These are phyloP conservation scores for Dactylellina parvicollis DNA, from an alignment of 2,329 filamentous ascomycete species.

Conservation along the genomic window DNA sequence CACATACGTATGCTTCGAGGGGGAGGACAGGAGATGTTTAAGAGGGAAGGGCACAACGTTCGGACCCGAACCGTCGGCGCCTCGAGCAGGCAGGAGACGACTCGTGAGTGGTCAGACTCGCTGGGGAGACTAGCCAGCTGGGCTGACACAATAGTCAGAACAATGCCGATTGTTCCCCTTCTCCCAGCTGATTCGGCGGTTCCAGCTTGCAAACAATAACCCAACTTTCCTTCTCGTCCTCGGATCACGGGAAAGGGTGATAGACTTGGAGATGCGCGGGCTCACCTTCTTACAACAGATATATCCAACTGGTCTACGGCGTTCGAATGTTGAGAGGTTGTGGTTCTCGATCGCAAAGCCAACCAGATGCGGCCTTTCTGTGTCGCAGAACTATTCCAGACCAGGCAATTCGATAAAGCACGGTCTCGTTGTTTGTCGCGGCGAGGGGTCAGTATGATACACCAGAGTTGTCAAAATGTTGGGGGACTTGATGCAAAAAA, in stretches of 20 bases:
- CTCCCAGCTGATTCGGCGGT: conserved; percentile 28
- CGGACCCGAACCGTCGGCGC: conserved; percentile 44
- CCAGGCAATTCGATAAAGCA: conserved; percentile 15
- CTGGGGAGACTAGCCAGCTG: conserved; percentile 25
- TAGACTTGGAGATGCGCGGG: not conserved
- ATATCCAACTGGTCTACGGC: not conserved
- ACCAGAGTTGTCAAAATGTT: not conserved
- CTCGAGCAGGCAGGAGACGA: conserved; percentile 10
- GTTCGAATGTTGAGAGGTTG: not conserved
- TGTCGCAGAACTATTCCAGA: conserved; percentile 29
- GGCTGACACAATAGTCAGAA: conserved; percentile 32
- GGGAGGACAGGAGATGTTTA: not conserved
- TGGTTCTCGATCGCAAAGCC: not conserved
- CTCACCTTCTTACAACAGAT: conserved; percentile 8
- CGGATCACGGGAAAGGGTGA: not conserved
- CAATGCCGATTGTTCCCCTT: conserved; percentile 33
- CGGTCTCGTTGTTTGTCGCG: not conserved
- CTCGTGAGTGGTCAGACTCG: conserved; percentile 27
- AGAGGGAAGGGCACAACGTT: conserved; percentile 12
- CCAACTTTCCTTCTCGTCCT: too few relatives aligned
- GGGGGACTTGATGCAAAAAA: not conserved
- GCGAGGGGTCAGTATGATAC: not conserved
- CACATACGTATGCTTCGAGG: too few relatives aligned
- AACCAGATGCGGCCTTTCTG: conserved; percentile 17
- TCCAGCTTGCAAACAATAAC: conserved; percentile 35